Evolutionary conservation across 345 rosid genomes (phyloP).

Genomic region (Lumnitzera littorea): DNA sequence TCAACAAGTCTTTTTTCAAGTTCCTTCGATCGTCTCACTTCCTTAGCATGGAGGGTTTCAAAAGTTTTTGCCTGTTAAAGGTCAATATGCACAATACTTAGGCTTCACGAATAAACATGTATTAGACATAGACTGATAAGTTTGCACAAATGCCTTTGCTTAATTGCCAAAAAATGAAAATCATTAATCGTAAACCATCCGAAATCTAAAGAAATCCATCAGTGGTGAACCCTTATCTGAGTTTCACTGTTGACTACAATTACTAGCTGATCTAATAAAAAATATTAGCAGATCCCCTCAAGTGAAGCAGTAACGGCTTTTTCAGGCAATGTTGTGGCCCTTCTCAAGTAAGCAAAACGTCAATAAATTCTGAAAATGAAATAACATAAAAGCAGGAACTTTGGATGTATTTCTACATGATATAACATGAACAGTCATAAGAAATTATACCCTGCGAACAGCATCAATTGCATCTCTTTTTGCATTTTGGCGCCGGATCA

Average conservation of each 20-base stretch:
- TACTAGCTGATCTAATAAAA: too few relatives aligned
- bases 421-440: background rate
- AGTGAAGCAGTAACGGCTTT: too few relatives aligned
- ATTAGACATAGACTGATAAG: background rate
- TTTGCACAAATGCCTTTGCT: background rate
- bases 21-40: conserved; percentile 15
- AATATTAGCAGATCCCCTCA: too few relatives aligned
- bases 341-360: too few relatives aligned
- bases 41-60: conserved; percentile 10
- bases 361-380: too few relatives aligned
- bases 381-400: background rate
- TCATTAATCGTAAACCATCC: too few relatives aligned
- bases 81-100: background rate
- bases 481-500: conserved; percentile 49
- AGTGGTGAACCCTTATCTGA: too few relatives aligned
- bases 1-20: conserved; percentile 24
- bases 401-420: background rate
- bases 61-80: conserved; percentile 7
- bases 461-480: conserved; percentile 75
- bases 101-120: background rate
- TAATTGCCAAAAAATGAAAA: too few relatives aligned
- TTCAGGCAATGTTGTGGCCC: too few relatives aligned
- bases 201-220: too few relatives aligned
- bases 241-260: too few relatives aligned
- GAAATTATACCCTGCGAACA: conserved; percentile 45